phyloP scores from a whole-genome alignment of 2,329 filamentous ascomycete species.

The Pezicula neosporulosa region DNA sequence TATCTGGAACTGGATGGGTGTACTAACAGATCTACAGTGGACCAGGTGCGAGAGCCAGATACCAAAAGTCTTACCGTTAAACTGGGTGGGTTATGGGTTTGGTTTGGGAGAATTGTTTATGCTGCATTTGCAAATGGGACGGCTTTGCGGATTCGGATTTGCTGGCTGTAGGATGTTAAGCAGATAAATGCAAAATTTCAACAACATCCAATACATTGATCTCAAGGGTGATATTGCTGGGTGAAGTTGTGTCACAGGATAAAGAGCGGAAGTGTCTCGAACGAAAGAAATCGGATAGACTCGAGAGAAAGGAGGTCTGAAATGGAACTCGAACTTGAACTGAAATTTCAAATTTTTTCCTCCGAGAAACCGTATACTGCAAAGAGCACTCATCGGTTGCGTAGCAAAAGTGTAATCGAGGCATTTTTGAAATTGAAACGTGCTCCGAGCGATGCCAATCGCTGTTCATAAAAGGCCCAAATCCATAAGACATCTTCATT shows the following conservation, averaged over 20 bases:
- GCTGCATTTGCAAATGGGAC: conserved; percentile 31
- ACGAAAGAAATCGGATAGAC: not conserved
- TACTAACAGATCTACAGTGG: conserved; percentile 57
- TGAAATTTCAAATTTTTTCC: too few species aligned
- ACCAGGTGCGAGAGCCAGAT: conserved; percentile 91
- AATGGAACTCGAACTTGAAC: not conserved
- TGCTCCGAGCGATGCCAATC: too few species aligned
- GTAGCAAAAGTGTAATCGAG: not conserved
- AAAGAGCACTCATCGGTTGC: not conserved
- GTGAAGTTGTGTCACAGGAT: not conserved
- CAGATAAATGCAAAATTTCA: conserved; percentile 29
- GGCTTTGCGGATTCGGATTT: conserved; percentile 20
- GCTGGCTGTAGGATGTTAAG: conserved; percentile 30
- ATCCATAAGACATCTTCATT: too few species aligned
- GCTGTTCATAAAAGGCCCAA: too few species aligned
- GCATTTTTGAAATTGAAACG: not conserved
- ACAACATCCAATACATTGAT: conserved; percentile 13
- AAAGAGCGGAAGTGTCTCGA: not conserved
- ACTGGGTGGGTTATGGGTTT: conserved; percentile 20
- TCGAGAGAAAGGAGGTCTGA: not conserved
- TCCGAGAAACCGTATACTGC: not conserved
- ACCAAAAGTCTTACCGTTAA: conserved; percentile 99
- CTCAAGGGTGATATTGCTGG: not conserved
- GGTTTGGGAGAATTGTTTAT: conserved; percentile 27
- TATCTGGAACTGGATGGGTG: not conserved